Evolutionary conservation across 331 rosid species (phyloP).

Genomic region (Telfairia occidentalis): DNA sequence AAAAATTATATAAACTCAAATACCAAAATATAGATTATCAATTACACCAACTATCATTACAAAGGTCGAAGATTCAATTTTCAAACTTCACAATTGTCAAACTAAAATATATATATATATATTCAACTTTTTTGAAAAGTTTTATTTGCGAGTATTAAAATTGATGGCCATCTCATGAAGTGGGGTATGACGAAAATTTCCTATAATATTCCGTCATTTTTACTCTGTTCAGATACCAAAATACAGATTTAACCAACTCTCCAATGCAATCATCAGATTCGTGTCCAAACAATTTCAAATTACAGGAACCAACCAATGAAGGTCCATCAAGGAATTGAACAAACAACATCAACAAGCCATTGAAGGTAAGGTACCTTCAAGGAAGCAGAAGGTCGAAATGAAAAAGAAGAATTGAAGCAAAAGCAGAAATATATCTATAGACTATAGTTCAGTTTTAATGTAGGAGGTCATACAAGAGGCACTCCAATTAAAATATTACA

Average conservation of each 20-base stretch:
- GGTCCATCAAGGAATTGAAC: too few relatives aligned
- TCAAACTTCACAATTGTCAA: too few relatives aligned
- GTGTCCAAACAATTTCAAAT: not conserved
- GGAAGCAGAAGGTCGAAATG: not conserved
- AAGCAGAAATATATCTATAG: not conserved
- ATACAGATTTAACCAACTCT: not conserved
- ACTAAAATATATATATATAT: too few relatives aligned
- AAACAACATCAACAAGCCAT: too few relatives aligned
- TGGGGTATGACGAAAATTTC: not conserved
- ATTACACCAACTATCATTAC: too few relatives aligned
- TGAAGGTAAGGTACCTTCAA: not conserved
- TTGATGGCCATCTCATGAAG: not conserved
- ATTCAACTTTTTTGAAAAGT: not conserved
- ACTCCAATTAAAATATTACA: slow-evolving; percentile 11
- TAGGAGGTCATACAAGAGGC: slow-evolving; percentile 14
- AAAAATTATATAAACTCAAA: too few relatives aligned
- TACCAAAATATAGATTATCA: too few relatives aligned
- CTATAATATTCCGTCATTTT: not conserved
- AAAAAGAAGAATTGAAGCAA: not conserved
- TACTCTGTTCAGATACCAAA: not conserved
- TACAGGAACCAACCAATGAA: not conserved
- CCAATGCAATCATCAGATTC: not conserved
- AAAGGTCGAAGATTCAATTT: too few relatives aligned
- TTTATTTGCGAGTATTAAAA: not conserved
- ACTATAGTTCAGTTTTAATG: slow-evolving; percentile 10